These are phyloP conservation scores for Tubosaeta sp. DNA, from an alignment of 768 basidiomycete species.

Conservation along the genomic window DNA sequence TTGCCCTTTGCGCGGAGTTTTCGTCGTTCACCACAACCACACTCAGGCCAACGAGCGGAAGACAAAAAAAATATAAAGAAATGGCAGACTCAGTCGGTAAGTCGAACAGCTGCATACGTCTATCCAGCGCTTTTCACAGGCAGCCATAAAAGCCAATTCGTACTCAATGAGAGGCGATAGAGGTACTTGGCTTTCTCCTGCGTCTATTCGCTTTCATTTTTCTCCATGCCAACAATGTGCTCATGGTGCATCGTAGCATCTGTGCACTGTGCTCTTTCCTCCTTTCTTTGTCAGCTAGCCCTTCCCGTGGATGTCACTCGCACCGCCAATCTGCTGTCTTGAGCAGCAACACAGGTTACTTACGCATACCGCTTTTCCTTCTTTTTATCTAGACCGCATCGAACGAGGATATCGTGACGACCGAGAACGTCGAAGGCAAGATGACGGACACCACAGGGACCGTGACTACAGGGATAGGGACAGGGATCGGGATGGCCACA, in stretches of 20 bases:
- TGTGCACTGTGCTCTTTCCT: constrained; percentile 42
- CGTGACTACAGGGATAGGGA: constrained; percentile 50
- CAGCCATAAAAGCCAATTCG: constrained; percentile 26
- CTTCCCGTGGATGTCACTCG: constrained; percentile 39
- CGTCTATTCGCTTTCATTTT: constrained; percentile 29
- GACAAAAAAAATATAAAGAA: constrained; percentile 3
- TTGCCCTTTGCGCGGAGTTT: constrained; percentile 17
- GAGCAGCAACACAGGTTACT: constrained; percentile 46
- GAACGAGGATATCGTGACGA: constrained; percentile 60
- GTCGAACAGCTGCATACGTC: constrained; percentile 24
- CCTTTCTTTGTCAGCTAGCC: constrained; percentile 54
- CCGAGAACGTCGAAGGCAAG: constrained; percentile 64
- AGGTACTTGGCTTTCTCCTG: constrained; percentile 33
- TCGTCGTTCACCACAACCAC: constrained; percentile 22
- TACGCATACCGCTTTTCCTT: constrained; percentile 44
- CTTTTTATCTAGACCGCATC: constrained; percentile 42
- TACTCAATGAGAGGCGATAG: constrained; percentile 30
- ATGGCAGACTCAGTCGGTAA: constrained; percentile 60
- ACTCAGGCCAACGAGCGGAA: constrained; percentile 10
- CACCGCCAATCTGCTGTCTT: constrained; percentile 39
- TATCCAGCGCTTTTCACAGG: constrained; percentile 25
- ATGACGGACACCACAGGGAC: constrained; percentile 48
- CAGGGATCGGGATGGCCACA: constrained; percentile 33
- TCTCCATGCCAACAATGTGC: constrained; percentile 49
- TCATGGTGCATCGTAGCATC: constrained; percentile 55